Conservation (phyloP, 2,329 filamentous ascomycete species). For the Colletotrichum brevisporum region DNA sequence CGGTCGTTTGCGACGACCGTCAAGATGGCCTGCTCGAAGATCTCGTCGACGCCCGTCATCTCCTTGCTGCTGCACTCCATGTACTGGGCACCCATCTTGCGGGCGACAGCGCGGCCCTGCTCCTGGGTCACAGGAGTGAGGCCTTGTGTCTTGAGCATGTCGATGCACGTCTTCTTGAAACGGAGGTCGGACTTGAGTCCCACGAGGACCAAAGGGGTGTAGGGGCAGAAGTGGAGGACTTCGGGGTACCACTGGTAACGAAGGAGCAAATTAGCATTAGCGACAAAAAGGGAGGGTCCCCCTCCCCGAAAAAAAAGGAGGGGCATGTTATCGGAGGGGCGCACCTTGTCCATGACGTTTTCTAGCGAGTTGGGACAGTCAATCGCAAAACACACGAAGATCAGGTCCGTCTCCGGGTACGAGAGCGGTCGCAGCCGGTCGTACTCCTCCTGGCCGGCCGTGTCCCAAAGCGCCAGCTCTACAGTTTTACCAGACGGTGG, state of each 20-base stretch:
- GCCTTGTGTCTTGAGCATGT: slow-evolving; percentile 98
- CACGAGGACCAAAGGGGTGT: slow-evolving; percentile 94
- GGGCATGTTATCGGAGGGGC: slow-evolving; percentile 26
- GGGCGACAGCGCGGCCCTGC: slow-evolving; percentile 88
- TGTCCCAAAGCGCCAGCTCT: slow-evolving; percentile 98
- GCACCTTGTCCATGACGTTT: slow-evolving; percentile 98
- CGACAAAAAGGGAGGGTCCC: slow-evolving; percentile 13
- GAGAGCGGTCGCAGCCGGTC: slow-evolving; percentile 95
- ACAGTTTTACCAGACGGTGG: slow-evolving; percentile 91
- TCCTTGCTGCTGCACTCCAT: slow-evolving; percentile 99
- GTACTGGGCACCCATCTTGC: slow-evolving; percentile 95
- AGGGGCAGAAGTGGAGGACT: slow-evolving; percentile 98
- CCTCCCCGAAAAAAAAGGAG: slow-evolving; percentile 15
- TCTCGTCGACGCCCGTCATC: slow-evolving; percentile 95
- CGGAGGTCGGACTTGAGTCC: slow-evolving; percentile 98
- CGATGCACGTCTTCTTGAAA: slow-evolving; percentile 95
- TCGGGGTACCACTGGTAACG: slow-evolving; percentile 92
- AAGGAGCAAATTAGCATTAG: slow-evolving; percentile 47
- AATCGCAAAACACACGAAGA: slow-evolving; percentile 99
- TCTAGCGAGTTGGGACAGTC: slow-evolving; percentile 98
- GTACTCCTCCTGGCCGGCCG: slow-evolving; percentile 98
- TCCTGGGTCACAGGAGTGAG: slow-evolving; percentile 94
- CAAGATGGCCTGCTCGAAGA: slow-evolving; percentile 92
- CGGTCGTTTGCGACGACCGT: slow-evolving; percentile 87
- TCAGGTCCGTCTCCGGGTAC: slow-evolving; percentile 96